Conservation (phyloP, 805 yeast genomes). For the Kockiozyma suomiensis region DNA sequence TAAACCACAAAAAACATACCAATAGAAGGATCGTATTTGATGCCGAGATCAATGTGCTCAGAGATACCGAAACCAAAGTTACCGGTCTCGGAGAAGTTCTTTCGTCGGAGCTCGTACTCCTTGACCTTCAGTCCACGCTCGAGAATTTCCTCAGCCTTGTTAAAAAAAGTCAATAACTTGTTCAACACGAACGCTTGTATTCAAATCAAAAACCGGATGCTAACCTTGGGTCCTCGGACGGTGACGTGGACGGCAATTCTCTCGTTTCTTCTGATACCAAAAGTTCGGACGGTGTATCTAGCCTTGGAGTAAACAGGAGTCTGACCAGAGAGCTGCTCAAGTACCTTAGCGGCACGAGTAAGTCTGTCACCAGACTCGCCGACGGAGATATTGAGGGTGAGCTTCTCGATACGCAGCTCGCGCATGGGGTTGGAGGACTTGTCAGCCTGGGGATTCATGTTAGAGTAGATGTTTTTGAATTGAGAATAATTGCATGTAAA, state of each 20-base stretch:
- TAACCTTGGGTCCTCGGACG: constrained; percentile 92
- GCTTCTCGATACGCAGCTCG: constrained; percentile 98
- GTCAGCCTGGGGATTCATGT: constrained; percentile 29
- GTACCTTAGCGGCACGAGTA: constrained; percentile 99
- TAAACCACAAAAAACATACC: constrained; percentile 8
- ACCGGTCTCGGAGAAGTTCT: constrained; percentile 98
- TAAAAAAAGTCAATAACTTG: neutral
- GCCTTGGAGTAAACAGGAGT: constrained; percentile 99
- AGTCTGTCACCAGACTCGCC: constrained; percentile 99
- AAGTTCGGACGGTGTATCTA: constrained; percentile 99
- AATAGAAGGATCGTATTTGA: constrained; percentile 99
- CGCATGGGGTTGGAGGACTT: constrained; percentile 82
- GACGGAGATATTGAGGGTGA: constrained; percentile 99
- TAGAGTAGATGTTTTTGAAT: neutral
- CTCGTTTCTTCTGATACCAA: constrained; percentile 99
- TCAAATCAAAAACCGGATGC: constrained; percentile 32
- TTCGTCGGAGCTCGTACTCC: constrained; percentile 94
- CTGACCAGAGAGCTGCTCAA: constrained; percentile 99
- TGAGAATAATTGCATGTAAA: too few species aligned
- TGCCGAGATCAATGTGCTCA: constrained; percentile 99
- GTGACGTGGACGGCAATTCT: constrained; percentile 99
- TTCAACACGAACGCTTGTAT: neutral
- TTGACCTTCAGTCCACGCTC: constrained; percentile 99
- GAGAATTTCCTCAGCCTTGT: constrained; percentile 89
- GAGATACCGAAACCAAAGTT: constrained; percentile 99